Base-by-base conservation (phyloP, 176 grass and related monocot species). In the Neostapfia colusana region DNA sequence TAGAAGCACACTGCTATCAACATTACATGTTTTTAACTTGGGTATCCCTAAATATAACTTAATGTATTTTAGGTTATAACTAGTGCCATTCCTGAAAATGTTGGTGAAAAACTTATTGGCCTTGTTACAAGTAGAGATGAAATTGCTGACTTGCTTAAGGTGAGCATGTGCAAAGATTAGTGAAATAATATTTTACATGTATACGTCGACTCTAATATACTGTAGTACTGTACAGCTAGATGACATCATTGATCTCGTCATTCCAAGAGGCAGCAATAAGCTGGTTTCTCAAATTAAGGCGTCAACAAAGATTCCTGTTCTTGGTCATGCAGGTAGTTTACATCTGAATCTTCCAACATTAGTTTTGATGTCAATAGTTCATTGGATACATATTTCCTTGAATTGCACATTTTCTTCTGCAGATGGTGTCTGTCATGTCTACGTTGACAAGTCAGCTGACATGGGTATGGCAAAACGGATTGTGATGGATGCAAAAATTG, bases 391-490 rank as follows among this genome's bases (percentile, higher is more conserved):
- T 67, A 5, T 59, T 46, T 58, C 1, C 40, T 57, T 67, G 20
- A 63, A 63, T 9, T 77, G 9, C 31, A 63, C 37, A 80, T 37
- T 28, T 28, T n/a, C 23, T 1, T 1, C 6, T 83, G 17, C 78
- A 98, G 95, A 98, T 92, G 95, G 95, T 69, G 68, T 98, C 26
- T 98, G 95, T 82, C 95, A 98, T 94, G 91, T 94, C 40, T 98
- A 98, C 73, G 83, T 98, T 20, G 95, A 98, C 82, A 98, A 92
- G 88, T 98, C 87, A 76, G 89, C 91, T 80, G 85, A 98, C 73
- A 88, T 94, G 79, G 83, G 87, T 78, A 94, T 98, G 89, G 95
- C 95, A 79, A 92, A 93, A 68, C 59, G 28, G 20, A 92, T 98
- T 21, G 95, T 94, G 63, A 70, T 92, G 65, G 95, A 94, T 86